Evolutionary conservation across 306 rosid species (phyloP).

Genomic region (Leucaena leucocephala): DNA sequence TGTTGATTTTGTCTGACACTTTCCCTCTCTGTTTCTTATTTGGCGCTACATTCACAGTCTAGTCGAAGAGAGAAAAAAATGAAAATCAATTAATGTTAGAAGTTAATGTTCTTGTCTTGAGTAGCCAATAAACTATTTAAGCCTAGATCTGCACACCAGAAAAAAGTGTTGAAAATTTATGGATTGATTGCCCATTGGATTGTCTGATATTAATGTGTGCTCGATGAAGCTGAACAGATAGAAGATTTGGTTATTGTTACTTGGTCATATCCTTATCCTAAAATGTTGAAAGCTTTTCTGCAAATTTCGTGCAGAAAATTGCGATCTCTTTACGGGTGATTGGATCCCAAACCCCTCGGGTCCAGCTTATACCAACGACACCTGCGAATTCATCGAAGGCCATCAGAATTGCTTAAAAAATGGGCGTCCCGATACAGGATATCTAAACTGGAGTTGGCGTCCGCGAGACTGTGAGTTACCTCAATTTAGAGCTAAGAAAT

Average conservation of each 20-base stretch:
- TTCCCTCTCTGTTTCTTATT: background rate
- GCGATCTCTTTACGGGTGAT: constrained; percentile 77
- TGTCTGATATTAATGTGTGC: background rate
- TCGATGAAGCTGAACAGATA: background rate
- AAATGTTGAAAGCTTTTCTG: background rate
- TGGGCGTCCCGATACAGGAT: constrained; percentile 83
- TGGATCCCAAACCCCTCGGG: constrained; percentile 78
- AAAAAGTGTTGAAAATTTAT: background rate
- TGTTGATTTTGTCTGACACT: background rate
- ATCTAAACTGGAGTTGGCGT: constrained; percentile 81
- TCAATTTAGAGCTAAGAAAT: constrained; percentile 57
- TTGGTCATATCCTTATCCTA: background rate
- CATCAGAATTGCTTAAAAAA: constrained; percentile 87
- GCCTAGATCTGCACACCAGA: constrained; percentile 32
- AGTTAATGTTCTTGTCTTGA: background rate
- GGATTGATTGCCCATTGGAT: constrained; percentile 1
- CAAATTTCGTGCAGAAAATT: constrained; percentile 54
- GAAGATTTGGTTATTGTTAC: constrained; percentile 6
- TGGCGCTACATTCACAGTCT: background rate
- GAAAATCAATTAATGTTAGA: background rate
- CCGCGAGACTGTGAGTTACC: constrained; percentile 79
- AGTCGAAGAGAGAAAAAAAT: background rate
- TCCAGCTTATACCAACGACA: constrained; percentile 68
- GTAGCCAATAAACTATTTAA: background rate
- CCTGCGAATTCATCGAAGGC: constrained; percentile 77